Evolutionary conservation across 805 yeast species (phyloP), one percentile per base, ranked within the genome.

Genomic region (Pichia thaimueangensis): DNA sequence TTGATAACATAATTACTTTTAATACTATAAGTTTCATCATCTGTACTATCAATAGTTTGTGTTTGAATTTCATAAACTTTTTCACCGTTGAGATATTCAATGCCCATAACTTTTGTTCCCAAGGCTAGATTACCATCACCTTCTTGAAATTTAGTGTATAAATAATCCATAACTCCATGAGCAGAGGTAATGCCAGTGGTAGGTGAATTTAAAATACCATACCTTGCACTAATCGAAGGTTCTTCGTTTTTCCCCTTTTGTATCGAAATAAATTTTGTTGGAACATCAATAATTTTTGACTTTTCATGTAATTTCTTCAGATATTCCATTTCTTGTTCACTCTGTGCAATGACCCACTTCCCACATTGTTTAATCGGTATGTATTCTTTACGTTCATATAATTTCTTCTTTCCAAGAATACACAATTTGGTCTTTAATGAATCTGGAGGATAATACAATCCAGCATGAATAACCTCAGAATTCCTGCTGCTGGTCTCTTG

Each of bases 401-500:
- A 68, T 59, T 79, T 61, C 12, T 76, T 60, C 52, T 84, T 87
- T 0, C 97, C 97, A 30, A 73, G 70, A 27, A 88, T 67, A 54
- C 96, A 89, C 23, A 88, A 62, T 49, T 68, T 62, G 0, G 86
- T 76, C 55, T 86, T 82, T 41, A 89, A 65, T 2, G 83, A 71
- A 45, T 75, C 74, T 9, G 67, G 63, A 0, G 95, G 94, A 54
- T 85, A 83, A 58, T 89, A 89, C 6, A 88, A 54, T 0, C 96
- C 96, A 0, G 95, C 95, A 62, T 88, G 97, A 20, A 88, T 82
- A 21, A 89, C 97, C 56, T 89, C 97, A 2, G 95, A 84, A 65
- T 88, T 88, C 40, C 96, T 68, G n/a, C 91, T 74, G 6, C 94
- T 82, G 0, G 95, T 86, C 53, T 88, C 96, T 50, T 74, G 72